Evolutionary conservation across 306 rosid species (phyloP).

Genomic region (Echinosophora koreensis): DNA sequence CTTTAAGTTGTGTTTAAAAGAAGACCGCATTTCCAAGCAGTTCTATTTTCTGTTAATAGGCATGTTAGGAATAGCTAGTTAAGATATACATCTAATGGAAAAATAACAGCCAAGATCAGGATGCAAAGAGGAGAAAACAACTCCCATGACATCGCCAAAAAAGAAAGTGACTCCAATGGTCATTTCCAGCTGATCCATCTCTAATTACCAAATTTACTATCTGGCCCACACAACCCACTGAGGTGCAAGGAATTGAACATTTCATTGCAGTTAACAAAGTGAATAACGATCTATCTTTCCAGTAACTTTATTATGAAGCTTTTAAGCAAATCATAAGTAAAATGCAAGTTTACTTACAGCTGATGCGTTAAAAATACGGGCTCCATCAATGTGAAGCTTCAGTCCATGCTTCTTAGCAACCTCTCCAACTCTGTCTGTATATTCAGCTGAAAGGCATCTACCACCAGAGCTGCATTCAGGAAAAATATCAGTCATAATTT

Average conservation of each 20-base stretch:
- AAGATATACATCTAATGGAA: not conserved
- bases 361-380: constrained; percentile 91
- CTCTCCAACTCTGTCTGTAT: constrained; percentile 86
- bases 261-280: not conserved
- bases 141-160: not conserved
- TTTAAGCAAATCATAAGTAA: constrained; percentile 19
- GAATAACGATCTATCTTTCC: not conserved
- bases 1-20: constrained; percentile 15
- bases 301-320: not conserved
- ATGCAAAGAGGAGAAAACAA: not conserved
- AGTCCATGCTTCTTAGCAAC: constrained; percentile 85
- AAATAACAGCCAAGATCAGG: constrained; percentile 15
- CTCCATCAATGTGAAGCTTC: constrained; percentile 97
- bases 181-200: constrained; percentile 10
- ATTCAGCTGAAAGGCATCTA: constrained; percentile 81
- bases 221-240: not conserved
- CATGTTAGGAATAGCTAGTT: not conserved
- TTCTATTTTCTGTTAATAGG: not conserved
- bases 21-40: not conserved
- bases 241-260: constrained; percentile 18
- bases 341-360: constrained; percentile 60
- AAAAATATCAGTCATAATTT: constrained; percentile 22
- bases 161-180: not conserved
- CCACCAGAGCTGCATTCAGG: constrained; percentile 83
- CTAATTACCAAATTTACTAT: not conserved